A percentile compares a stretch with the other conserved stretches of the same genome.
Conservation (phyloP, 169 alveolate genomes). For the Plasmodium knowlesi region DNA sequence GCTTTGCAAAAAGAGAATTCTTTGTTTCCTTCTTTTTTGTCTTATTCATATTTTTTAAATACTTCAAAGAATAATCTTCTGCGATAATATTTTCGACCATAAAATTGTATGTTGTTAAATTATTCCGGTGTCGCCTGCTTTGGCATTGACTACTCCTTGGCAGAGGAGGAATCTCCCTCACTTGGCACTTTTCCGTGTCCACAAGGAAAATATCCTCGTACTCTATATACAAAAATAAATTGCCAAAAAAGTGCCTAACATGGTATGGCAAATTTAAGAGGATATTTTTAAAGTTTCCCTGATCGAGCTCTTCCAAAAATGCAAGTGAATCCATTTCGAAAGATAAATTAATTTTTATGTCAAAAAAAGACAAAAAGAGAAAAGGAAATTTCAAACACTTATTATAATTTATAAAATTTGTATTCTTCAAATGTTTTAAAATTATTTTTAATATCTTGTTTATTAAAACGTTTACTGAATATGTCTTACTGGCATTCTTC, state of each 20-base stretch:
- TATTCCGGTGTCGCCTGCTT: not conserved
- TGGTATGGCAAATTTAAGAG: slow-evolving; percentile 16
- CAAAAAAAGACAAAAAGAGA: slow-evolving; percentile 24
- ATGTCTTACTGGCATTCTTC: not conserved
- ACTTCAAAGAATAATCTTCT: slow-evolving; percentile 47
- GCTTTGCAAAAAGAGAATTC: slow-evolving; percentile 56
- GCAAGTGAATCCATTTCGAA: slow-evolving; percentile 11
- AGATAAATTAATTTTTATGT: slow-evolving; percentile 27
- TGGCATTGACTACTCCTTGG: not conserved
- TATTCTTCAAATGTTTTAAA: slow-evolving; percentile 57
- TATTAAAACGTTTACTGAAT: slow-evolving; percentile 43
- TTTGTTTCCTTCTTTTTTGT: slow-evolving; percentile 42
- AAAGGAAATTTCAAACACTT: slow-evolving; percentile 54
- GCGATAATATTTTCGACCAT: slow-evolving; percentile 41
- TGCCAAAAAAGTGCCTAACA: slow-evolving; percentile 27
- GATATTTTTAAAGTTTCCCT: slow-evolving; percentile 24
- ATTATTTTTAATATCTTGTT: slow-evolving; percentile 58
- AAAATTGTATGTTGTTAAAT: slow-evolving; percentile 47
- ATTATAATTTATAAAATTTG: slow-evolving; percentile 51
- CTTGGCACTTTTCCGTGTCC: not conserved
- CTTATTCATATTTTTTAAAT: slow-evolving; percentile 38
- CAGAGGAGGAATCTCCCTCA: not conserved
- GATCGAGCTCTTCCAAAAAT: slow-evolving; percentile 11
- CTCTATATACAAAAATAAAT: slow-evolving; percentile 44
- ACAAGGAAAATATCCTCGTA: slow-evolving; percentile 35